phyloP scores from a whole-genome alignment of 192 early-diverging fungal genomes.

The Coemansia sp. region DNA sequence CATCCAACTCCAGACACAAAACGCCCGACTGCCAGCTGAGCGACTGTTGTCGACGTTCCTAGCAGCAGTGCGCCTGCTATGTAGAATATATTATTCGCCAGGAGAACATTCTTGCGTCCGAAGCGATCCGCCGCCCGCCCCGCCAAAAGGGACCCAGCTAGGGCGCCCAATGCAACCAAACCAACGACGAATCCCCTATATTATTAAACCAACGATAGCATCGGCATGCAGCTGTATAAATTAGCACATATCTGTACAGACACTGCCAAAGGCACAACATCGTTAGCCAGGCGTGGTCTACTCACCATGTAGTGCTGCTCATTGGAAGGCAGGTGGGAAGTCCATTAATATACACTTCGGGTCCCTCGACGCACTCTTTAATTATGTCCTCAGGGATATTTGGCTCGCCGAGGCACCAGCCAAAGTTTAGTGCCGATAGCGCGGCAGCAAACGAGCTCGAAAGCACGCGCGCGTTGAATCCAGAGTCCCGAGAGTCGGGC shows the following conservation, averaged over 20 bases:
- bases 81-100: constrained; percentile 69
- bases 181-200: constrained; percentile 63
- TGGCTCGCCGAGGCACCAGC: constrained; percentile 55
- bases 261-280: not conserved
- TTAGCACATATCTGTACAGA: not conserved
- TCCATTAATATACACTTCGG: constrained; percentile 15
- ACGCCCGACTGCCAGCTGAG: constrained; percentile 71
- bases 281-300: too few relatives aligned
- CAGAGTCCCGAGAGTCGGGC: constrained; percentile 40
- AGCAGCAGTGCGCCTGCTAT: constrained; percentile 68
- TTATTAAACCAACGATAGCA: not conserved
- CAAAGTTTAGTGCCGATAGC: constrained; percentile 53
- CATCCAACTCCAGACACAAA: constrained; percentile 71
- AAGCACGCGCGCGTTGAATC: constrained; percentile 27
- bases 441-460: constrained; percentile 36
- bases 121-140: constrained; percentile 60
- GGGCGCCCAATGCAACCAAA: constrained; percentile 63
- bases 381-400: constrained; percentile 61
- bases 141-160: constrained; percentile 65
- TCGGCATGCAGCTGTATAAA: not conserved
- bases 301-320: constrained; percentile 57
- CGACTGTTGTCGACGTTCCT: constrained; percentile 58
- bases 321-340: constrained; percentile 49
- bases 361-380: constrained; percentile 50
- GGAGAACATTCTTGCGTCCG: constrained; percentile 66